Conservation (phyloP, 192 early-diverging fungal genomes). For the Backusella liffmaniae region DNA sequence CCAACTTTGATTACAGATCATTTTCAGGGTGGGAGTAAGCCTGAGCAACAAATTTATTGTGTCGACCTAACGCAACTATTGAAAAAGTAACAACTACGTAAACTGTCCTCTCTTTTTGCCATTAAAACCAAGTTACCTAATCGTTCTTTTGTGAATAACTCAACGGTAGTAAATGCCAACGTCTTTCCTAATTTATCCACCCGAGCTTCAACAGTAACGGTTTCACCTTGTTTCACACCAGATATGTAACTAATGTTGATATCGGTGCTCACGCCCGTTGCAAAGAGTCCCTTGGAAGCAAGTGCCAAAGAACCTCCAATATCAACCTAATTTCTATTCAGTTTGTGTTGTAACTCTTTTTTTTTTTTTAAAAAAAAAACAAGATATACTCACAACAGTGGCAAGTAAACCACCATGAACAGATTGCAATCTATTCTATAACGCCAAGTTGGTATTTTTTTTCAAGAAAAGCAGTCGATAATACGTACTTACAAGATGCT, state of each 20-base stretch:
- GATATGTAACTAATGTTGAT: slow-evolving; percentile 55
- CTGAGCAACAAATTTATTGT: slow-evolving; percentile 54
- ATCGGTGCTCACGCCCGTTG: slow-evolving; percentile 58
- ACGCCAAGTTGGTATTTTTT: background rate
- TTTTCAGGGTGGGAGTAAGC: slow-evolving; percentile 34
- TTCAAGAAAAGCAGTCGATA: background rate
- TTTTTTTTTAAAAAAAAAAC: background rate
- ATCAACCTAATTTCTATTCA: slow-evolving; percentile 28
- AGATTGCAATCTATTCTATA: slow-evolving; percentile 46
- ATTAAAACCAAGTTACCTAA: slow-evolving; percentile 21
- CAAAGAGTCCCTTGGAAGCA: slow-evolving; percentile 45
- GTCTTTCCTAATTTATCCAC: slow-evolving; percentile 55
- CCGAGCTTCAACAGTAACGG: slow-evolving; percentile 40
- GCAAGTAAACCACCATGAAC: slow-evolving; percentile 53
- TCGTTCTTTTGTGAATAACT: slow-evolving; percentile 38
- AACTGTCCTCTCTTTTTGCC: background rate
- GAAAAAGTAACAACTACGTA: background rate
- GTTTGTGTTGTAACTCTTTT: background rate
- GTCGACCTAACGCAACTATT: slow-evolving; percentile 48
- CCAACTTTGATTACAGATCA: background rate
- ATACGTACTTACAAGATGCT: slow-evolving; percentile 48
- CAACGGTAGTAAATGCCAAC: slow-evolving; percentile 49
- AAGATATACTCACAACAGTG: slow-evolving; percentile 37
- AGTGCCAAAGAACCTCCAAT: slow-evolving; percentile 56
- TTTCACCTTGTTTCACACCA: slow-evolving; percentile 44